A percentile compares a stretch with the other conserved stretches of the same genome.
Conservation (phyloP, 345 rosid species). For the Sonneratia alba region DNA sequence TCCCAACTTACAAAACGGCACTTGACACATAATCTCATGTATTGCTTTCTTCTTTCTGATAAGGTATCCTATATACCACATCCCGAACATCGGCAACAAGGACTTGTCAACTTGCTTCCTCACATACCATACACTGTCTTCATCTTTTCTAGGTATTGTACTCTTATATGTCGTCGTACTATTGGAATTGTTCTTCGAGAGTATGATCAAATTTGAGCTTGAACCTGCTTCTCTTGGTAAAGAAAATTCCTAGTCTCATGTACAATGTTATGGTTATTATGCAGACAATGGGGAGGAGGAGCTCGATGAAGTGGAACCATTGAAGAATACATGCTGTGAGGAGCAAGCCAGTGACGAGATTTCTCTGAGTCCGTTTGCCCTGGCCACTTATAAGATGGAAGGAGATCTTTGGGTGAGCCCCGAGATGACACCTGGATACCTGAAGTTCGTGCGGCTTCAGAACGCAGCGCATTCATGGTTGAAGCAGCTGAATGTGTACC, state of each 20-base stretch:
- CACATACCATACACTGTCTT: conserved; percentile 67
- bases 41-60: background rate
- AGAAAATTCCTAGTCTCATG: too few relatives aligned
- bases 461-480: conserved; percentile 74
- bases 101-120: conserved; percentile 69
- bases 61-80: conserved; percentile 78
- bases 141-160: conserved; percentile 53
- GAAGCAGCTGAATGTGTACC: conserved; percentile 60
- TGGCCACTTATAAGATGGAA: conserved; percentile 59
- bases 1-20: background rate
- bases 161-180: background rate
- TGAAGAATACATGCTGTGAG: background rate
- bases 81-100: conserved; percentile 46
- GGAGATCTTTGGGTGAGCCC: conserved; percentile 55
- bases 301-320: too few relatives aligned
- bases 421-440: conserved; percentile 24
- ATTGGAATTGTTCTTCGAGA: background rate
- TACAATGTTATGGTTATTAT: too few relatives aligned
- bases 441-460: conserved; percentile 29
- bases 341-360: background rate
- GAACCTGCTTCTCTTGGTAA: background rate
- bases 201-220: background rate
- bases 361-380: conserved; percentile 52
- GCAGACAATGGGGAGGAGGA: too few relatives aligned
- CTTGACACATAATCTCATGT: background rate